Conservation (phyloP, 2,329 filamentous ascomycete species). For the Periconia macrospinosa region DNA sequence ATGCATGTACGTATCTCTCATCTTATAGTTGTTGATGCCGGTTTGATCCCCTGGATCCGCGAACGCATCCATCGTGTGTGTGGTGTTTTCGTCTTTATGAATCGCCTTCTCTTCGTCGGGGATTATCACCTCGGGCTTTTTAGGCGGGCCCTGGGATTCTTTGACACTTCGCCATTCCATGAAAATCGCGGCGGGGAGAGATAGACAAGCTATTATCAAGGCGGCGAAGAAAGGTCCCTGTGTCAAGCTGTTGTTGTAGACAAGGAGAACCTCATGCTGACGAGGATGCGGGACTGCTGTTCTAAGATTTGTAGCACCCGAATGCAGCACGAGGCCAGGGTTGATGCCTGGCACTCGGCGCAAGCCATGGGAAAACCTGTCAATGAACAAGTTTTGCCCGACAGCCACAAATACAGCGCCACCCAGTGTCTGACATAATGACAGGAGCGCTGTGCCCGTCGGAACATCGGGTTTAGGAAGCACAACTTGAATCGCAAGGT, state of each 20-base stretch:
- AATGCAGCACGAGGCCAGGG: constrained; percentile 41
- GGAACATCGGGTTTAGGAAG: constrained; percentile 45
- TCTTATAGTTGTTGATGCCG: not conserved
- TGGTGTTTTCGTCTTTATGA: not conserved
- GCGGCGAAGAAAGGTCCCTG: constrained; percentile 59
- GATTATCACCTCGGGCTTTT: not conserved
- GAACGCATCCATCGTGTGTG: not conserved
- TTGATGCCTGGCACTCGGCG: constrained; percentile 41
- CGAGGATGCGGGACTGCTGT: constrained; percentile 22
- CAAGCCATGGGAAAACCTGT: constrained; percentile 44
- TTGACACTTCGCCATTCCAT: constrained; percentile 71
- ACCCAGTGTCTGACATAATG: constrained; percentile 49
- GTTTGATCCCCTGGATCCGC: constrained; percentile 4
- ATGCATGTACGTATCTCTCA: not conserved
- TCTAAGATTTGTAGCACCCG: constrained; percentile 61
- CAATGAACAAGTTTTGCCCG: constrained; percentile 51
- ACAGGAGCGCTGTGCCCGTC: constrained; percentile 48
- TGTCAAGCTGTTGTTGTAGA: constrained; percentile 34
- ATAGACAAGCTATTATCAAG: constrained; percentile 57
- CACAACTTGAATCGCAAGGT: constrained; percentile 48
- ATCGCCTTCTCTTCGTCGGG: constrained; percentile 16
- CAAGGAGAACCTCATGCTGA: constrained; percentile 19
- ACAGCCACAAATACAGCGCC: constrained; percentile 51
- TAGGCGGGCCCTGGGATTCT: constrained; percentile 32
- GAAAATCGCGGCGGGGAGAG: constrained; percentile 55